Conservation (phyloP, 2,329 filamentous ascomycete genomes). For the Verticillium klebahnii region DNA sequence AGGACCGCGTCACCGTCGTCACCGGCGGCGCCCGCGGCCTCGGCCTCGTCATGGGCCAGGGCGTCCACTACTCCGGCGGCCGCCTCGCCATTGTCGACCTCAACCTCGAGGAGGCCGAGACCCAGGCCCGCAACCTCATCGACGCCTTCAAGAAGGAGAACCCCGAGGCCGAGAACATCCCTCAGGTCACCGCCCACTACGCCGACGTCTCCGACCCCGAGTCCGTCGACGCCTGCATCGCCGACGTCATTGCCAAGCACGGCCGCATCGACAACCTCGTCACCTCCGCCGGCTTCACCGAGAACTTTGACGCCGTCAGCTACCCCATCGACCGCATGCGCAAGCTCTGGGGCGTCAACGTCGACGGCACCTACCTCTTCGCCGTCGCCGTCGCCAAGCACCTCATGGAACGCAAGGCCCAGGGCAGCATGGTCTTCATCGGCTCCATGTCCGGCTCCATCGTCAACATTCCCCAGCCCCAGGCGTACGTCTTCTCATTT, state of each 20-base stretch:
- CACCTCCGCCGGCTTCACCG: slow-evolving; percentile 93
- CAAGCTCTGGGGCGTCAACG: slow-evolving; percentile 92
- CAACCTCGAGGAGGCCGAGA: slow-evolving; percentile 79
- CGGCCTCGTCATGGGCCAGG: slow-evolving; percentile 89
- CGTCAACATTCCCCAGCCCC: slow-evolving; percentile 92
- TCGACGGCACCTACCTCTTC: slow-evolving; percentile 87
- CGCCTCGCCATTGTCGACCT: slow-evolving; percentile 90
- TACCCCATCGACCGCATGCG: slow-evolving; percentile 89
- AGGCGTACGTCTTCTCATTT: slow-evolving; percentile 50
- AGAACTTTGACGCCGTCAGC: slow-evolving; percentile 88
- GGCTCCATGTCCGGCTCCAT: slow-evolving; percentile 92
- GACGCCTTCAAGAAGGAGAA: slow-evolving; percentile 76
- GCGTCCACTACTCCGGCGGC: slow-evolving; percentile 80
- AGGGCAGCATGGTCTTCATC: slow-evolving; percentile 88
- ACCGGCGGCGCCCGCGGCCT: slow-evolving; percentile 88
- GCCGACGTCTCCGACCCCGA: slow-evolving; percentile 78
- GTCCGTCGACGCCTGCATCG: slow-evolving; percentile 71
- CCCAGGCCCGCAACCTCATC: slow-evolving; percentile 69
- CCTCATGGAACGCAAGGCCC: slow-evolving; percentile 73
- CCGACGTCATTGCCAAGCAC: slow-evolving; percentile 65
- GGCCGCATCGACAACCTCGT: slow-evolving; percentile 87
- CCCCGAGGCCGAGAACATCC: slow-evolving; percentile 66
- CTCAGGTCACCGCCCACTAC: slow-evolving; percentile 85
- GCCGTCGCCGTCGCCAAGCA: slow-evolving; percentile 81
- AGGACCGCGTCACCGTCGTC: slow-evolving; percentile 77